These are phyloP conservation scores for Ganoderma sinense DNA, from an alignment of 1,284 basidiomycete genomes.

Conservation along the genomic window DNA sequence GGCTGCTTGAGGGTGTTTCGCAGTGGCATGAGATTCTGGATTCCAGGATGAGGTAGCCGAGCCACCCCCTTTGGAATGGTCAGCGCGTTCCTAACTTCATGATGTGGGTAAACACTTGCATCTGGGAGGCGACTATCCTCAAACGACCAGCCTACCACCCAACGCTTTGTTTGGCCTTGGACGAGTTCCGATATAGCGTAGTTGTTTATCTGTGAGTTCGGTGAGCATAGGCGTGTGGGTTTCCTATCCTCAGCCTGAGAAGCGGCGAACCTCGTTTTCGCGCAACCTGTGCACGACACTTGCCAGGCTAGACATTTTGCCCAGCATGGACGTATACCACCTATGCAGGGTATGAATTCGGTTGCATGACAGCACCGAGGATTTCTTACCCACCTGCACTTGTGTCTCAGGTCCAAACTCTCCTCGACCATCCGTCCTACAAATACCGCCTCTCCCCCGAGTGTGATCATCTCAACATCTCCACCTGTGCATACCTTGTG, in stretches of 20 bases:
- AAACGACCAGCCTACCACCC: constrained; percentile 91
- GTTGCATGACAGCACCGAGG: no score
- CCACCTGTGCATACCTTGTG: constrained; percentile 86
- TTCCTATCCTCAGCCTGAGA: no score
- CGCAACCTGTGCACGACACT: constrained; percentile 68
- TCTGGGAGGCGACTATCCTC: constrained; percentile 72
- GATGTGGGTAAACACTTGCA: constrained; percentile 54
- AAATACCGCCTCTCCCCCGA: constrained; percentile 87
- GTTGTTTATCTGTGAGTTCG: constrained; percentile 71
- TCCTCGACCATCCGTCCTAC: constrained; percentile 83
- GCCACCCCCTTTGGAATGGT: constrained; percentile 50
- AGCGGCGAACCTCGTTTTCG: constrained; percentile 51
- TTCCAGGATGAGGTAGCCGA: constrained; percentile 52
- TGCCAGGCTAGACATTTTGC: constrained; percentile 80
- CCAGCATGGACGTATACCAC: constrained; percentile 94
- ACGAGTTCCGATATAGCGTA: constrained; percentile 86
- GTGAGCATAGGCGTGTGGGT: not conserved
- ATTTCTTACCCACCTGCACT: constrained; percentile 57
- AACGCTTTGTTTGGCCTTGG: constrained; percentile 88
- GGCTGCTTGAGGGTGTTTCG: constrained; percentile 60
- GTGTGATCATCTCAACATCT: constrained; percentile 85
- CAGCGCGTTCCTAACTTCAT: constrained; percentile 21
- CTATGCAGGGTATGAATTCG: constrained; percentile 45
- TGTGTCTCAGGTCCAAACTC: constrained; percentile 54
- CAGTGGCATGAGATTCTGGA: constrained; percentile 60